Percentiles rank a stretch among this genome's conserved stretches.
phyloP scores from a whole-genome alignment of 306 rosid genomes.

The Rosa lucieae region DNA sequence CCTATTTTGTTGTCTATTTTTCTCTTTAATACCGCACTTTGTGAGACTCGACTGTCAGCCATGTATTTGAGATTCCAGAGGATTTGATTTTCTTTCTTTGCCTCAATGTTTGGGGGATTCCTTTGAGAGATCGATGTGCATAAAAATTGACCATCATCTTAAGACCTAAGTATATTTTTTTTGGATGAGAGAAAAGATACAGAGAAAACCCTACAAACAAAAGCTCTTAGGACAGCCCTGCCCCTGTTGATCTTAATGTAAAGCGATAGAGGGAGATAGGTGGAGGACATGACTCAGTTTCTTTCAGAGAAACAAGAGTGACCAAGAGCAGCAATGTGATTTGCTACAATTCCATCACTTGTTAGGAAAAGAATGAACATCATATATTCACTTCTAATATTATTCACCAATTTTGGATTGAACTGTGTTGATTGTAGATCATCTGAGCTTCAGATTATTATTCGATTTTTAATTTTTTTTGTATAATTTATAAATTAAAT shows the following conservation, averaged over 20 bases:
- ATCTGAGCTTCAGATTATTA: no score
- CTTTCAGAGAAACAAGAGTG: not conserved
- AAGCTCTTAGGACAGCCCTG: not conserved
- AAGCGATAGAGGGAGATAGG: not conserved
- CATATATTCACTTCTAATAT: not conserved
- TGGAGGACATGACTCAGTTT: not conserved
- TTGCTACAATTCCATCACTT: not conserved
- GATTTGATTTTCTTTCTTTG: conserved; percentile 2
- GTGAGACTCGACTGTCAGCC: conserved; percentile 8
- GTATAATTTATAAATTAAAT: no score
- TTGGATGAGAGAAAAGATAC: not conserved
- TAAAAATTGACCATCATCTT: conserved; percentile 10
- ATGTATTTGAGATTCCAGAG: not conserved
- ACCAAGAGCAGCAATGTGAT: not conserved
- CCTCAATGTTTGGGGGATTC: not conserved
- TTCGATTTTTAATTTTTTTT: no score
- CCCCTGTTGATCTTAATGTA: not conserved
- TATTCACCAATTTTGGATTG: not conserved
- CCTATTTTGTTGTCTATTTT: conserved; percentile 12
- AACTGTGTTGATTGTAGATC: not conserved
- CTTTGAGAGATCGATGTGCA: conserved; percentile 3
- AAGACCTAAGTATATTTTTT: not conserved
- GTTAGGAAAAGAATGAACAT: not conserved
- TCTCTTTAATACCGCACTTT: not conserved
- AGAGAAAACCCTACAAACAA: not conserved